Evolutionary conservation across 2,329 filamentous ascomycete genomes (phyloP), one percentile per base, ranked within the genome.

Genomic region (Fusarium sublunatum): DNA sequence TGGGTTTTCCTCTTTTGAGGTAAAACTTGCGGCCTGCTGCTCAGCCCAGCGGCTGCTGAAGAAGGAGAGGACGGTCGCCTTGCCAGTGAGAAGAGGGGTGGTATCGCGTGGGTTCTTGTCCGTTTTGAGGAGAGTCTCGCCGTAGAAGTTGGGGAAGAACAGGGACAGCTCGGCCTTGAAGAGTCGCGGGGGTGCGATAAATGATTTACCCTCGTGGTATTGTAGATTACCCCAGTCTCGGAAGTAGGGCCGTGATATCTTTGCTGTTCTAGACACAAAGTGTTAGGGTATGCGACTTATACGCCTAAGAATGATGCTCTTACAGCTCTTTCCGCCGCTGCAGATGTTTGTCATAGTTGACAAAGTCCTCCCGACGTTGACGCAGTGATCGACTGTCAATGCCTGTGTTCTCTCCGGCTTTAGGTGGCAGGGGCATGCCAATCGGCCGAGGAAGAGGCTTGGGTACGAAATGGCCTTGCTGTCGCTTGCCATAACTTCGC

Each of bases 71-170:
- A 98, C 82, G 8, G 88, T 90, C 15, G 95, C 83, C 73, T 87
- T 91, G 55, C 91, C 91, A 43, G 82, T 79, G 53, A 98, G 83
- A 4, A 89, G 76, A 0, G 88, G 83, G 7, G 93, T 97, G 2
- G 93, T 97, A 77, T 96, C 87, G 53, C 77, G 79, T 39, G 81
- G 75, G 43, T 78, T 68, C 57, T 74, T 74, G 78, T 80, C 71
- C 45, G 79, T 79, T 67, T 86, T 87, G 51, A 85, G 79, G 28
- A 97, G 82, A 2, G 93, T 97, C 68, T 86, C 82, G 41, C 95
- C 95, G 74, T 85, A 86, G 56, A 99, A 82, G 78, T 99, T 99
- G 41, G 95, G 95, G 79, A 99, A 97, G 82, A 91, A 98, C 64
- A 97, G 85, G 6, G 94, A 90, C 47, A 88, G 84, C 35, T 96